Base-by-base conservation (phyloP, 108 stramenopile genomes). In the Seminavis robusta region DNA sequence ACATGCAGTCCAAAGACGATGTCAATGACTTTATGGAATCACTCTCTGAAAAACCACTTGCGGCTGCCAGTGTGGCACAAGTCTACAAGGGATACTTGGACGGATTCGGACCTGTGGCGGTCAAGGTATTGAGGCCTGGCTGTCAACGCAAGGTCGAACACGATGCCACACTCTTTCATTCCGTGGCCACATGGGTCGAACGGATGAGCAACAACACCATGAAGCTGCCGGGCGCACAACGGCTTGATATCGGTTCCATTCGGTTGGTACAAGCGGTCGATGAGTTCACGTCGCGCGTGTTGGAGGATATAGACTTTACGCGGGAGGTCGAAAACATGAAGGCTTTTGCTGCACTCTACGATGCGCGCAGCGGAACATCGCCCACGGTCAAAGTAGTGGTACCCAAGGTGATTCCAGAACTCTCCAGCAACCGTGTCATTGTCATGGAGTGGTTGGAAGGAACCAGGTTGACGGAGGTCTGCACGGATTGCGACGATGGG, bases 361-460 rank as follows among this genome's bases (percentile, higher is more conserved):
- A 65, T 7, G 28, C 21, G 10, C 15, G 46, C 17, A 39, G 47
- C 11, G 64, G 75, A 29, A 8, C 53, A 15, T 52, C 63, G 20
- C 49, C 36, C 19, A 56, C 69, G 19, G 63, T 72, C 15, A 29
- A 68, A 30, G 80, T 84, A 15, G 61, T 81, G 0, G 80, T 84
- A 10, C 83, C 83, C 1, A 49, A 73, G 39, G 64, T 84, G 19
- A 64, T 75, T 46, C 26, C 65, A 11, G 61, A 73, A 10, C 65
- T 67, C 61, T 81, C 74, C 53, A 71, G 77, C 0, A 71, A 81
- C 40, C 78, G 79, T 51, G 71, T 84, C 13, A 37, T 84, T 29
- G 83, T 81, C 0, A 84, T 84, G 83, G 76, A 80, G 47, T 80
- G 79, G 83, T 58, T 84, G 29, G 77, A 53, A 21, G 13, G 23